A percentile compares a stretch with the other conserved stretches of the same genome.
Evolutionary conservation across 2,329 filamentous ascomycete species (phyloP).

Genomic region (Thermoascus crustaceus): DNA sequence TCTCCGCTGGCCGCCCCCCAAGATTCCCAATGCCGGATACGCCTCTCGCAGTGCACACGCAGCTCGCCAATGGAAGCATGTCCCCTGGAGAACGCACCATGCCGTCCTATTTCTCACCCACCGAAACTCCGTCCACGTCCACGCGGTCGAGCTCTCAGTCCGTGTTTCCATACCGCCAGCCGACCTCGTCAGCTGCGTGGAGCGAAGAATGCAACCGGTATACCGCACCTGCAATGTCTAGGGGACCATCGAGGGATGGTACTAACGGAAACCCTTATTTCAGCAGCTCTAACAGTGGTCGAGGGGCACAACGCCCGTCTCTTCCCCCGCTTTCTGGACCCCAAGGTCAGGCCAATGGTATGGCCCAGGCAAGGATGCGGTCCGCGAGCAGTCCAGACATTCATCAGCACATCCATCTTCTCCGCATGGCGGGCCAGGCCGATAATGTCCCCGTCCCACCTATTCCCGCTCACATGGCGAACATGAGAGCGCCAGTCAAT

Average conservation of each 20-base stretch:
- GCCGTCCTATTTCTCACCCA: conserved; percentile 94
- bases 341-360: conserved; percentile 44
- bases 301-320: conserved; percentile 59
- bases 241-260: conserved; percentile 70
- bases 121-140: conserved; percentile 53
- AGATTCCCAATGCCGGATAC: conserved; percentile 61
- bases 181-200: conserved; percentile 58
- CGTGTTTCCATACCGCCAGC: conserved; percentile 71
- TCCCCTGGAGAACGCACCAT: conserved; percentile 56
- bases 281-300: conserved; percentile 54
- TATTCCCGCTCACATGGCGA: conserved; percentile 62
- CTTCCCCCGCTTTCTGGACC: conserved; percentile 62
- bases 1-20: conserved; percentile 49
- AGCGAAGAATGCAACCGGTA: conserved; percentile 71
- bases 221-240: conserved; percentile 78
- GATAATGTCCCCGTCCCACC: conserved; percentile 63
- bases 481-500: conserved; percentile 53
- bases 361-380: conserved; percentile 64
- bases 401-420: conserved; percentile 54
- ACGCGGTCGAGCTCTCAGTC: conserved; percentile 43
- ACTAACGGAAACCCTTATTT: conserved; percentile 56
- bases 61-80: conserved; percentile 41
- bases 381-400: conserved; percentile 96
- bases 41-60: conserved; percentile 60
- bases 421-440: conserved; percentile 44